Conservation (phyloP, 768 basidiomycete genomes). For the Sutorius australiensis region DNA sequence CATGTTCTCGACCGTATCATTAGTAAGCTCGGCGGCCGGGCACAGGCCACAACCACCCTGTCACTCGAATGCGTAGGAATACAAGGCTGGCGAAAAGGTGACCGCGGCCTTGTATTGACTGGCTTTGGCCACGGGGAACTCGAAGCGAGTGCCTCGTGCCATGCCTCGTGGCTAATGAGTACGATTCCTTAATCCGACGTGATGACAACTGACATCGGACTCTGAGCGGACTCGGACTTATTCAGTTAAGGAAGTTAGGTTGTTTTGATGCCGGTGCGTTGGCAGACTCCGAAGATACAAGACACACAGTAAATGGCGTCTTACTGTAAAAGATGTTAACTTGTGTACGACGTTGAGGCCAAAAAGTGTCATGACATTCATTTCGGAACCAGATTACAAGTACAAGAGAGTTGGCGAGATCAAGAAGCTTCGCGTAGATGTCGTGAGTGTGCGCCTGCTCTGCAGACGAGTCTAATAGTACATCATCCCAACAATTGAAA, state of each 20-base stretch:
- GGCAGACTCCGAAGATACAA: background rate
- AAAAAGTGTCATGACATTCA: background rate
- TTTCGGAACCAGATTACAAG: background rate
- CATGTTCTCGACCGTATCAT: no score
- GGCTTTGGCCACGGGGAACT: background rate
- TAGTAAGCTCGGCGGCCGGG: no score
- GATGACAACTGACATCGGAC: background rate
- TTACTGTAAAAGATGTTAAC: background rate
- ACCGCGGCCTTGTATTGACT: background rate
- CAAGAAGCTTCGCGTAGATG: background rate
- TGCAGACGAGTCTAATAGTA: constrained; percentile 8
- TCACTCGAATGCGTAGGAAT: no score
- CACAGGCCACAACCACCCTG: no score
- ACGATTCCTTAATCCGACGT: background rate
- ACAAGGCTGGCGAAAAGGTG: no score
- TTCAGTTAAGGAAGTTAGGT: background rate
- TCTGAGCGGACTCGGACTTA: background rate
- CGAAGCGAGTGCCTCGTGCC: background rate
- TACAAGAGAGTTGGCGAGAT: constrained; percentile 8
- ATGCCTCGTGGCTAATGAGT: background rate
- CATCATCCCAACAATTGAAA: constrained; percentile 6
- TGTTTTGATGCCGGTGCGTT: background rate
- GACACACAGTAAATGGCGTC: background rate
- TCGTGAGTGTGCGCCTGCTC: background rate
- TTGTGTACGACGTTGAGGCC: background rate